phyloP scores from a whole-genome alignment of 2,329 filamentous ascomycete species.

The Fusarium proliferatum region DNA sequence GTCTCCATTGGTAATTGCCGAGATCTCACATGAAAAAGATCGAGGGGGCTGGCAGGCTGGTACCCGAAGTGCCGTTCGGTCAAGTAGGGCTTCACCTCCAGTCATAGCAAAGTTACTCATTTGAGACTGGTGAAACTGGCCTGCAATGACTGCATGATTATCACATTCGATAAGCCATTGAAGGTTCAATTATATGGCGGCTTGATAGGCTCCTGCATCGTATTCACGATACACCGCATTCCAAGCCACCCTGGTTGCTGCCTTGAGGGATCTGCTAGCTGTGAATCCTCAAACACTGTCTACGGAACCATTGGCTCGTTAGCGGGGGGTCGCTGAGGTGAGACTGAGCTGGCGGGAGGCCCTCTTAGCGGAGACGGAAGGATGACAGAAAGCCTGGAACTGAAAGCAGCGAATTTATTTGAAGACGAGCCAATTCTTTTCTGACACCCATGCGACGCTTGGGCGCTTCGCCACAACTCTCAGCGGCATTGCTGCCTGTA shows the following conservation, averaged over 20 bases:
- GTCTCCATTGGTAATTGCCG: neutral
- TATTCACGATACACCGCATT: neutral
- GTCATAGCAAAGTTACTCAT: neutral
- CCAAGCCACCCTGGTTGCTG: slow-evolving; percentile 2
- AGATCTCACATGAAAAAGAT: neutral
- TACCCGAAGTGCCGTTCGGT: neutral
- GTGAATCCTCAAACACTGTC: neutral
- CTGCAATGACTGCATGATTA: neutral
- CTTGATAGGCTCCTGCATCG: neutral
- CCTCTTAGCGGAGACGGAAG: neutral
- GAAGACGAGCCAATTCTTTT: accelerated
- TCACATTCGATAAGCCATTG: neutral
- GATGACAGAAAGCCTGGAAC: neutral
- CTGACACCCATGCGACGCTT: neutral
- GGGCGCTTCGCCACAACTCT: slow-evolving; percentile 12
- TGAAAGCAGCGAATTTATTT: neutral
- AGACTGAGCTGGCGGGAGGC: slow-evolving; percentile 21
- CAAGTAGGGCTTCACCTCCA: neutral
- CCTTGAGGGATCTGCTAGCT: slow-evolving; percentile 1
- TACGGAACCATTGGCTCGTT: neutral
- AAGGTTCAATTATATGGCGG: neutral
- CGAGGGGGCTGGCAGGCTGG: neutral
- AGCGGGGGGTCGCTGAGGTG: slow-evolving; percentile 13
- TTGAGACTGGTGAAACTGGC: neutral
- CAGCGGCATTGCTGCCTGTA: slow-evolving; percentile 20